Conservation (phyloP, 495 filamentous ascomycete genomes). For the Talaromyces trachyspermus region DNA sequence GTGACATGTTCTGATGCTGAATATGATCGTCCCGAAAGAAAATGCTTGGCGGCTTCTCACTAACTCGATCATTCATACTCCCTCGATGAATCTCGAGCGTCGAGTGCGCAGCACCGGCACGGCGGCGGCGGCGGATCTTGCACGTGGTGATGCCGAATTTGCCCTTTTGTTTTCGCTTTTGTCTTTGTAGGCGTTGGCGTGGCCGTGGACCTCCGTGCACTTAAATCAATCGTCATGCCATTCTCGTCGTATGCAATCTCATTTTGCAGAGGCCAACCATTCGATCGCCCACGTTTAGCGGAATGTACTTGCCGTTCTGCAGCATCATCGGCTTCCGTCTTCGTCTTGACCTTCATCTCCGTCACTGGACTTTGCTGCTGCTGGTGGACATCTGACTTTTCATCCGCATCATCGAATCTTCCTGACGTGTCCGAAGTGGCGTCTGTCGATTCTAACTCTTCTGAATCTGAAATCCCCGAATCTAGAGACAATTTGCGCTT, state of each 20-base stretch:
- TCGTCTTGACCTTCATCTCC: too few relatives aligned
- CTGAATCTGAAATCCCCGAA: background rate
- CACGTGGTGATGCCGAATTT: background rate
- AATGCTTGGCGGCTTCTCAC: slow-evolving; percentile 56
- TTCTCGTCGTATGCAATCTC: slow-evolving; percentile 13
- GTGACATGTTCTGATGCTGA: background rate
- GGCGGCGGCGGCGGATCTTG: too few relatives aligned
- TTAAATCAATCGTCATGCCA: slow-evolving; percentile 8
- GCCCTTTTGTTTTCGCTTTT: background rate
- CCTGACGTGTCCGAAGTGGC: slow-evolving; percentile 30
- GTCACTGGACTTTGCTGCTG: background rate
- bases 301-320: slow-evolving; percentile 27
- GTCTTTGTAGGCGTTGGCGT: background rate
- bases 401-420: slow-evolving; percentile 37
- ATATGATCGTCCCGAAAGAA: slow-evolving; percentile 48
- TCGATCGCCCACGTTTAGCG: slow-evolving; percentile 38
- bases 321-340: slow-evolving; percentile 15
- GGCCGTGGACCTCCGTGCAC: background rate
- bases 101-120: slow-evolving; percentile 22
- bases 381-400: slow-evolving; percentile 14
- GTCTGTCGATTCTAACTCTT: slow-evolving; percentile 15
- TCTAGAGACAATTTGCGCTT: slow-evolving; percentile 16
- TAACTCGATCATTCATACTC: slow-evolving; percentile 69
- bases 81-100: slow-evolving; percentile 60
- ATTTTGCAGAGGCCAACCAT: slow-evolving; percentile 41